phyloP scores from a whole-genome alignment of 169 alveolate genomes.

The Theileria orientalis region DNA sequence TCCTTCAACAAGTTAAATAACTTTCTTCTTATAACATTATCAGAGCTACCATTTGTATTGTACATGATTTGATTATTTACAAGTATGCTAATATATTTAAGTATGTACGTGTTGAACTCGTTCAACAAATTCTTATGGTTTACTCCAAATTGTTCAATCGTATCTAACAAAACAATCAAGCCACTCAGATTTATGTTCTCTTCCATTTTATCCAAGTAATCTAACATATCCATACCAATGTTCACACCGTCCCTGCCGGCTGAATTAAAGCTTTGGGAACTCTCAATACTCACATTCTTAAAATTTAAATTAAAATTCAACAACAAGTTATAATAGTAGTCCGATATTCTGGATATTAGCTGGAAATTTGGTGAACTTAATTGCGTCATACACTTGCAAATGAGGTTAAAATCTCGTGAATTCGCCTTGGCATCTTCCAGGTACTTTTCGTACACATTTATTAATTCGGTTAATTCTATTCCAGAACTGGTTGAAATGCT shows the following conservation, averaged over 20 bases:
- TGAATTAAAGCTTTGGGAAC: not conserved
- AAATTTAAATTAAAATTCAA: not conserved
- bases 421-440: not conserved
- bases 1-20: not conserved
- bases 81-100: not conserved
- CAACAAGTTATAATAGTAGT: conserved; percentile 1
- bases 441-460: not conserved
- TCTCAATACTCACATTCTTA: not conserved
- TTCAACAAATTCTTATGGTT: conserved; percentile 29
- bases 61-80: not conserved
- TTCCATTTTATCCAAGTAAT: conserved; percentile 14
- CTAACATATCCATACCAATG: not conserved
- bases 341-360: conserved; percentile 3
- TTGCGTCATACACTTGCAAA: conserved; percentile 27
- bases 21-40: not conserved
- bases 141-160: conserved; percentile 41
- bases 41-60: not conserved
- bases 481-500: not conserved
- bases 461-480: not conserved
- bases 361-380: conserved; percentile 12
- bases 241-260: not conserved
- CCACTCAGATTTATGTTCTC: conserved; percentile 15
- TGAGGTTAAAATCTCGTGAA: conserved; percentile 27
- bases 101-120: conserved; percentile 22
- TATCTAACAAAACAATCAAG: conserved; percentile 16